Evolutionary conservation across 371 early-diverging fungal genomes (phyloP).

Genomic region (Mucor circinelloides): DNA sequence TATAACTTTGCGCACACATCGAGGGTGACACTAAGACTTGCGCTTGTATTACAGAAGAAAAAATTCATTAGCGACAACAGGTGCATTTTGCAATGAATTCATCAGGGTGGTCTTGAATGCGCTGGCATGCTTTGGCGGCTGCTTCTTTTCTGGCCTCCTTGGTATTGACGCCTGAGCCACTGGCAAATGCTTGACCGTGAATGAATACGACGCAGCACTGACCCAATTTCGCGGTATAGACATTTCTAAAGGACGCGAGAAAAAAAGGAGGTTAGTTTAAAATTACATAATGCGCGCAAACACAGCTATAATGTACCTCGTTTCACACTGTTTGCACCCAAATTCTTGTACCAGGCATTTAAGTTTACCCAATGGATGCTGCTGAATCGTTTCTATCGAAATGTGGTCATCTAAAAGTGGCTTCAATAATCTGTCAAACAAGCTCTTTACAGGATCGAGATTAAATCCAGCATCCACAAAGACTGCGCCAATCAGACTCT

Average conservation of each 20-base stretch:
- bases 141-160: slow-evolving; percentile 46
- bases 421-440: slow-evolving; percentile 54
- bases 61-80: not conserved
- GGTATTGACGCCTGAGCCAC: slow-evolving; percentile 38
- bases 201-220: slow-evolving; percentile 47
- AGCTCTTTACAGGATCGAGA: slow-evolving; percentile 42
- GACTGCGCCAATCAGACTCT: slow-evolving; percentile 88
- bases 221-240: not conserved
- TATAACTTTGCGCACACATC: not conserved
- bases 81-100: slow-evolving; percentile 11
- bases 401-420: slow-evolving; percentile 55
- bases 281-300: not conserved
- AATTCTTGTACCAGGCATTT: slow-evolving; percentile 35
- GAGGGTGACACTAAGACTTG: not conserved
- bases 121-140: slow-evolving; percentile 31
- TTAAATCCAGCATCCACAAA: slow-evolving; percentile 81
- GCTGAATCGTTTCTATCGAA: slow-evolving; percentile 40
- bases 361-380: slow-evolving; percentile 50
- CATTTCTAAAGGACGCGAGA: slow-evolving; percentile 26
- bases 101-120: slow-evolving; percentile 30
- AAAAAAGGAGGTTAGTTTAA: not conserved
- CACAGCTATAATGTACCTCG: slow-evolving; percentile 29
- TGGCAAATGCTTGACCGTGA: slow-evolving; percentile 37
- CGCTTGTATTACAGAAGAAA: not conserved
- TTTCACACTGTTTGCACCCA: slow-evolving; percentile 42